Base-by-base conservation (phyloP, 1,139 yeast species). In the Yamadazyma dendronema region DNA sequence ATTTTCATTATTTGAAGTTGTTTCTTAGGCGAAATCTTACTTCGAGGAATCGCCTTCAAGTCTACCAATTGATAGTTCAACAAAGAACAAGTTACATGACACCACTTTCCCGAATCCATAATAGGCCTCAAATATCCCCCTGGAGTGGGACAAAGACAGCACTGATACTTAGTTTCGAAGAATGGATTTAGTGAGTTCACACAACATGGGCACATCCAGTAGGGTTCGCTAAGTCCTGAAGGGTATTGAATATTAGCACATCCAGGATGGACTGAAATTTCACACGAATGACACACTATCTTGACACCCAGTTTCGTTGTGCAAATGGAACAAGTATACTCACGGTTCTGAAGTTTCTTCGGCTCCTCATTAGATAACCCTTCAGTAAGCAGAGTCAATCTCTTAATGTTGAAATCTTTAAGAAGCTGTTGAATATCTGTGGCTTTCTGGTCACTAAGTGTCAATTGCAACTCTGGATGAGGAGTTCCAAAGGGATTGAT, bases 201-300 rank as follows among this genome's bases (percentile, higher is more conserved):
- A 54, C 97, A 90, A 2, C 82, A 72, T 50, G 88, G 96, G 61
- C 97, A 90, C 24, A 74, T 59, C 97, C 97, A 90, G 35, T 68
- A 74, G 31, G 59, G 62, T 1, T 58, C 46, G 0, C 68, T 67
- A 3, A 46, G 41, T 3, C 50, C 47, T 1, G 53, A 62, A 1
- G 56, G 56, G 4, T 63, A 44, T 22, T 5, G 77, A 49, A 1
- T 21, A 8, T 95, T 96, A 51, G 82, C 81, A 55, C 96, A 89
- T 0, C 74, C 58, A 2, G 74, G 62, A 55, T 90, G 97, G 2
- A 83, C 89, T 39, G 71, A 72, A 17, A 87, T 64, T 0, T 87
- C 85, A 64, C 97, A 90, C 16, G 71, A 67, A 1, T 69, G 58
- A 56, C 97, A 90, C 2, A 69, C 62, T 12, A 27, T 4, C 4